Evolutionary conservation across 148 eudicot species (phyloP).

Genomic region (Rhododendron griersonianum): DNA sequence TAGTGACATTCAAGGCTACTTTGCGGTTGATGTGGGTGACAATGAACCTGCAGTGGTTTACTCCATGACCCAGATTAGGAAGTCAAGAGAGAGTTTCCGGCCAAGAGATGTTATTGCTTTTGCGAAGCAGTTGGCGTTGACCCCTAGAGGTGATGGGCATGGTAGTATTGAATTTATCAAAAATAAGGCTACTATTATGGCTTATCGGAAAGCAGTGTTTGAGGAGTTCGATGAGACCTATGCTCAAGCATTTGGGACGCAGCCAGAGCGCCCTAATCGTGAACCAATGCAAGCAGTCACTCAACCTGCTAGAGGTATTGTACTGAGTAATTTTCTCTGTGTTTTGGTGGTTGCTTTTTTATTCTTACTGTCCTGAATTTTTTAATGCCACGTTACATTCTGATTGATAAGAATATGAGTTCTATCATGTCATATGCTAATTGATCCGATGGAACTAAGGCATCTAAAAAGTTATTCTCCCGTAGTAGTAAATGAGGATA

Average conservation of each 20-base stretch:
- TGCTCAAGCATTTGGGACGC: conserved; percentile 81
- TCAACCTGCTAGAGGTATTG: conserved; percentile 46
- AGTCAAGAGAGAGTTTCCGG: conserved; percentile 62
- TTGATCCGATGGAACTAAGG: neutral
- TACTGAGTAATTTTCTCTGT: neutral
- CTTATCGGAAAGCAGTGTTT: conserved; percentile 63
- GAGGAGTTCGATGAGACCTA: conserved; percentile 92
- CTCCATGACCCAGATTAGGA: conserved; percentile 52
- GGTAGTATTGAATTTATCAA: conserved; percentile 42
- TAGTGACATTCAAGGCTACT: conserved; percentile 37
- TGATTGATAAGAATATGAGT: neutral
- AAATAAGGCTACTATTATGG: conserved; percentile 56
- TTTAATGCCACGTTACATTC: neutral
- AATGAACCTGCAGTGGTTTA: conserved; percentile 58
- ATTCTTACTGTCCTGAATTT: neutral
- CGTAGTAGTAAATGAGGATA: neutral
- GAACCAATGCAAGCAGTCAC: conserved; percentile 20
- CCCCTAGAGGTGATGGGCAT: conserved; percentile 27
- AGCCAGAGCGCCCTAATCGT: conserved; percentile 40
- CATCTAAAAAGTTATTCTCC: neutral
- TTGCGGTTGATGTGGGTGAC: conserved; percentile 67
- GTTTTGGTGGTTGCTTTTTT: neutral
- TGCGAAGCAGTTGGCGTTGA: conserved; percentile 55
- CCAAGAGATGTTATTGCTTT: conserved; percentile 47
- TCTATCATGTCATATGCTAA: neutral